Conservation (phyloP, 78 protist genomes). For the Dictyostelium capitatum region DNA sequence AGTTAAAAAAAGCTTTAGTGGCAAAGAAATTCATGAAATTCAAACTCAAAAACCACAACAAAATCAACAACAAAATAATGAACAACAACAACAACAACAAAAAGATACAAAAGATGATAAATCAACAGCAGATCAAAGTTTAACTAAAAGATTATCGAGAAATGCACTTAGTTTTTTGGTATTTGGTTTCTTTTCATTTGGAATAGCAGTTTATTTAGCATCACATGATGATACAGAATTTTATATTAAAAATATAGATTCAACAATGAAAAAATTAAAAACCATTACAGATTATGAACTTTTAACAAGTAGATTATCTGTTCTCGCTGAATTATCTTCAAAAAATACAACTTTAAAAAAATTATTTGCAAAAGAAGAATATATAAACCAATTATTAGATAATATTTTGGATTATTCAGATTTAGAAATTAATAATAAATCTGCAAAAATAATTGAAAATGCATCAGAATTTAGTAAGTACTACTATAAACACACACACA, state of each 20-base stretch:
- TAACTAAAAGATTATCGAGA: slow-evolving; percentile 16
- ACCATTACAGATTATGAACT: slow-evolving; percentile 19
- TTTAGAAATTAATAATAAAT: slow-evolving; percentile 41
- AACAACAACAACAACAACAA: slow-evolving; percentile 1
- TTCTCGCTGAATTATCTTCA: slow-evolving; percentile 25
- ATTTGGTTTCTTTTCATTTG: slow-evolving; percentile 59
- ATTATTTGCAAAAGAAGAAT: slow-evolving; percentile 11
- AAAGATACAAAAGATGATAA: background rate
- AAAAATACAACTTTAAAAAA: slow-evolving; percentile 39
- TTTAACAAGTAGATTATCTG: background rate
- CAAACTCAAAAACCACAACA: slow-evolving; percentile 4
- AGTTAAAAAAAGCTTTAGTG: background rate
- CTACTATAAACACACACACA: background rate
- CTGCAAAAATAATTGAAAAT: slow-evolving; percentile 53
- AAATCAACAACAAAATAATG: background rate
- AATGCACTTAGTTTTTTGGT: slow-evolving; percentile 36
- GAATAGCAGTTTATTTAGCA: slow-evolving; percentile 46
- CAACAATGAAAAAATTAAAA: background rate
- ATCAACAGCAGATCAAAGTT: background rate
- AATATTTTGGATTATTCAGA: slow-evolving; percentile 47
- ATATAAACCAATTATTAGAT: slow-evolving; percentile 41
- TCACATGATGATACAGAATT: slow-evolving; percentile 58
- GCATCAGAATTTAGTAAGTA: slow-evolving; percentile 44
- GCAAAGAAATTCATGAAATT: background rate
- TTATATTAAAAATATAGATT: slow-evolving; percentile 9